phyloP scores from a whole-genome alignment of 306 rosid species.

The Lablab purpureus region DNA sequence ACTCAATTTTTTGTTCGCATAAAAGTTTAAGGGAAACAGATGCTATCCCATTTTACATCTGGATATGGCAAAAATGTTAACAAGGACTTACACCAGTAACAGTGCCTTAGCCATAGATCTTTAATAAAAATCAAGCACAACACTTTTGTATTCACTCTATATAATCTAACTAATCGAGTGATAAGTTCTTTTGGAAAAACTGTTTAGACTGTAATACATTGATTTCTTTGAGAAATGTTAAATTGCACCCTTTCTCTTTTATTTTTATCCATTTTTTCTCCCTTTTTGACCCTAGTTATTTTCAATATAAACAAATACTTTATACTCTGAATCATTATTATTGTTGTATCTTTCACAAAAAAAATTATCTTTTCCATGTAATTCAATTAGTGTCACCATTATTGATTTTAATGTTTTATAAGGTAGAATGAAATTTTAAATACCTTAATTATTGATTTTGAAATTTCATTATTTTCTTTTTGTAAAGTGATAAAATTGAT shows the following conservation, averaged over 20 bases:
- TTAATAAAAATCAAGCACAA: background rate
- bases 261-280: background rate
- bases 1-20: background rate
- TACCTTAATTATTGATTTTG: background rate
- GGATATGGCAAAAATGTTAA: no score
- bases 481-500: background rate
- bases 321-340: background rate
- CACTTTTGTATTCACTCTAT: background rate
- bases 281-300: background rate
- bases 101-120: background rate
- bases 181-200: no score
- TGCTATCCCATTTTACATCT: conserved; percentile 4
- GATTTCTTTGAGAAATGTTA: background rate
- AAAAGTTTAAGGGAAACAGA: background rate
- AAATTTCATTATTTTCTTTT: background rate
- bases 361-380: background rate
- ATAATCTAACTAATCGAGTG: no score
- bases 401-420: background rate
- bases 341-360: background rate
- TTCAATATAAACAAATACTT: background rate
- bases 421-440: background rate
- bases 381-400: background rate
- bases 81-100: background rate
- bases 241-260: background rate
- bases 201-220: no score